Evolutionary conservation across 495 filamentous ascomycete species (phyloP).

Genomic region (Xylaria sp.): DNA sequence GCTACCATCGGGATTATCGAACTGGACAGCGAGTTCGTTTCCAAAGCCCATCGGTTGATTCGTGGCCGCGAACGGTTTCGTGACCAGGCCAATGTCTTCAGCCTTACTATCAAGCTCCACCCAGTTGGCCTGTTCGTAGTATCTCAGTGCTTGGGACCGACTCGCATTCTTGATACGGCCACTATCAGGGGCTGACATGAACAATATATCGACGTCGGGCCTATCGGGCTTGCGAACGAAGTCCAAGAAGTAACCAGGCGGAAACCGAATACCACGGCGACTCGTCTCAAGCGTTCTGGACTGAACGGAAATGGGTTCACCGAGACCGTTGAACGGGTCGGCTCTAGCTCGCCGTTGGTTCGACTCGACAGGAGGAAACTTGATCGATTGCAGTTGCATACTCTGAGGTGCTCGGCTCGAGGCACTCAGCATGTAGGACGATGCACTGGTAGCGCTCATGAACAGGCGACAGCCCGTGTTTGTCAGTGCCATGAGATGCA

Average conservation of each 20-base stretch:
- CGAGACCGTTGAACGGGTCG: constrained; percentile 37
- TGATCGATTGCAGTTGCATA: constrained; percentile 96
- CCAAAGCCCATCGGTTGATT: constrained; percentile 82
- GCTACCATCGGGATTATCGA: constrained; percentile 73
- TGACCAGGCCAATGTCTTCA: constrained; percentile 79
- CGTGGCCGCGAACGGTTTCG: constrained; percentile 70
- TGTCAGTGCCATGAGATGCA: constrained; percentile 90
- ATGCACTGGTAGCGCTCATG: constrained; percentile 84
- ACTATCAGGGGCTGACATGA: constrained; percentile 86
- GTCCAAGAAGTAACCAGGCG: constrained; percentile 91
- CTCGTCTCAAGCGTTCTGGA: constrained; percentile 60
- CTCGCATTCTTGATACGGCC: constrained; percentile 72
- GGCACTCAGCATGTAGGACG: constrained; percentile 67
- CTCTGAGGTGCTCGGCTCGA: constrained; percentile 78
- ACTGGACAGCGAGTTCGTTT: constrained; percentile 94
- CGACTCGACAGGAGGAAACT: constrained; percentile 70
- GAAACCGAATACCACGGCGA: constrained; percentile 68
- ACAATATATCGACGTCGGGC: constrained; percentile 68
- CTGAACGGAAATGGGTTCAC: constrained; percentile 48
- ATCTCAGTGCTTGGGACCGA: constrained; percentile 57
- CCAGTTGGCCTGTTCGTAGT: constrained; percentile 77
- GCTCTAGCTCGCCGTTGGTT: constrained; percentile 34
- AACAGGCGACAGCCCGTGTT: constrained; percentile 90
- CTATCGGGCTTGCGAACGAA: constrained; percentile 63
- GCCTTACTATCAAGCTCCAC: constrained; percentile 71